A percentile compares a stretch with the other conserved stretches of the same genome.
Conservation (phyloP, 257 asterid species). For the Haberlea rhodopensis region DNA sequence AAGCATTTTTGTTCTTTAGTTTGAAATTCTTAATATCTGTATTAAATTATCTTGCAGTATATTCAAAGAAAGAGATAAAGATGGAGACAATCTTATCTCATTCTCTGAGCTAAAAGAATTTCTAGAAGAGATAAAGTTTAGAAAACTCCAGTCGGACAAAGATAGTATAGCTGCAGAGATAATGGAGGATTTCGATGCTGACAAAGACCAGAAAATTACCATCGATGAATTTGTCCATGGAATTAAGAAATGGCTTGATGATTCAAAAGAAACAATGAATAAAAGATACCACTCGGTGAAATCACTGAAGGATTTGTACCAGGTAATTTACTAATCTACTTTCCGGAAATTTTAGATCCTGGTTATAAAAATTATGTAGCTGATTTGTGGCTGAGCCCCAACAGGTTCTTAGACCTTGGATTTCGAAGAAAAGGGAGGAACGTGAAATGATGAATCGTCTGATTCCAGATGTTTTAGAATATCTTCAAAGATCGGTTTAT, state of each 20-base stretch:
- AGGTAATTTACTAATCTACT: constrained; percentile 25
- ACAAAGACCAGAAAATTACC: constrained; percentile 45
- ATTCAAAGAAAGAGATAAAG: constrained; percentile 43
- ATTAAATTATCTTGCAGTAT: constrained; percentile 26
- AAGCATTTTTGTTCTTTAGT: not conserved
- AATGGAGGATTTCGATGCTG: constrained; percentile 43
- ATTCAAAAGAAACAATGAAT: constrained; percentile 47
- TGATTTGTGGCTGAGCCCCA: not conserved
- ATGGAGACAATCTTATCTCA: constrained; percentile 46
- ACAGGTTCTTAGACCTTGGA: constrained; percentile 43
- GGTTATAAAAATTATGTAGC: not conserved
- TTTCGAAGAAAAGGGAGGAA: constrained; percentile 44
- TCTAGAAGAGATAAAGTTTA: constrained; percentile 35
- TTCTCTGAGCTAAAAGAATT: constrained; percentile 43
- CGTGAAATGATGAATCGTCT: constrained; percentile 41
- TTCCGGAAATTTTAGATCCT: not conserved
- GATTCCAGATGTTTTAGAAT: constrained; percentile 37
- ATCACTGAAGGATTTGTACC: constrained; percentile 44
- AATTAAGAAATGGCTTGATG: constrained; percentile 54
- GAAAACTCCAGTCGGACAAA: constrained; percentile 28
- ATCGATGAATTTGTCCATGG: constrained; percentile 55
- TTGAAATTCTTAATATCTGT: not conserved
- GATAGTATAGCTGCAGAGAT: constrained; percentile 37
- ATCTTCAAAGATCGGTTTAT: constrained; percentile 32
- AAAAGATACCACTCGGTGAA: constrained; percentile 44